Evolutionary conservation across 768 basidiomycete species (phyloP), one percentile per base, ranked within the genome.

Genomic region (Pholiota microspora): DNA sequence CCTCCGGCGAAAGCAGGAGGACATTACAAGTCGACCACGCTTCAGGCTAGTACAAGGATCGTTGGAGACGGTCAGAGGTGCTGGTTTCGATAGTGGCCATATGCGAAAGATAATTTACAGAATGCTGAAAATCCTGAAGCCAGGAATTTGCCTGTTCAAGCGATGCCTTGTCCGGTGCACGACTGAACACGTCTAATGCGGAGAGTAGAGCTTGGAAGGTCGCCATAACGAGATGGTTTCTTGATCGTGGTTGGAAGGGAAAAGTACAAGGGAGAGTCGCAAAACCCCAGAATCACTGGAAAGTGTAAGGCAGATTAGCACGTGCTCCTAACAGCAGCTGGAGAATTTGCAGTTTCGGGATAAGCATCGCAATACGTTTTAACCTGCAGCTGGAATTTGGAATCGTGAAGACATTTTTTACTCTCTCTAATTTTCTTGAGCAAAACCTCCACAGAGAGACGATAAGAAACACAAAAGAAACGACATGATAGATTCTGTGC

Each of bases 71-170:
- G 83, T 89, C 78, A 88, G 86, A 86, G 77, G 78, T 71, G 77
- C 70, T 72, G 80, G 77, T 74, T 70, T 74, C 64, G 76, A 74
- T 72, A 77, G 71, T 78, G 80, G 76, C 84, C 81, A 83, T 73
- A 83, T 80, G 82, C 79, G 84, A 85, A 84, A 84, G 73, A 77
- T 76, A 78, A 89, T 85, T 89, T 86, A 98, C 96, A 78, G 93
- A 95, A 79, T 98, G 95, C 77, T 99, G 96, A 71, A 98, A 99
- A 72, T 95, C 94, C 76, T 94, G 89, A 59, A 99, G 86, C 94
- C 94, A 98, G 62, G 84, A 74, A 75, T 97, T 98, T 61, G 94
- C 96, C 61, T 80, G 81, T 62, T 92, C 89, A 60, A 97, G 80
- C 15, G 92, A 85, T 13, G 72, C 71, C 64, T 90, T 88, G 78